Evolutionary conservation across 176 grass and related monocot species (phyloP), one percentile per base, ranked within the genome.

Genomic region (Ensete ventricosum): DNA sequence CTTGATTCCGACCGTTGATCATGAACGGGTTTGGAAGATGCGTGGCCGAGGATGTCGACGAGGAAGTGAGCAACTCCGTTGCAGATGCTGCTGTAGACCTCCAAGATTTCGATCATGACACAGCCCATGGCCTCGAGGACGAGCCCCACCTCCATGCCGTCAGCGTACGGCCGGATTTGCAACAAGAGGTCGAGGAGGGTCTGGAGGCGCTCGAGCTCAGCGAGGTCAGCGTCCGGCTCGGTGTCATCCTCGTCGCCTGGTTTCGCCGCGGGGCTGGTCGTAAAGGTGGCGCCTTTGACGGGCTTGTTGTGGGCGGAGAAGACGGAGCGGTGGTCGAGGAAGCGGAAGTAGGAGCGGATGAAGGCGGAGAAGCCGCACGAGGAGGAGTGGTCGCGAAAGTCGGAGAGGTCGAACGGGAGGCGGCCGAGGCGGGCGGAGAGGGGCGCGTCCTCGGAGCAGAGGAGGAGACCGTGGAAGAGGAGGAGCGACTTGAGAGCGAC

Each of bases 401-500:
- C 95, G 20, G 88, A 89, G 80, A 94, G 89, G 74, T 99, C 95
- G 73, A 99, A 99, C 0, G 90, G 90, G 51, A 99, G 84, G 64
- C 90, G 88, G 12, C 88, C 90, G 4, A 92, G 81, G 71, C 74
- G 76, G 64, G 34, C 54, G 1, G 75, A 23, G 20, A 57, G 72
- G 0, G 86, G 84, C 50, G 76, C 74, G 22, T 71, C 73, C 81
- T 92, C 83, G 14, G 85, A 88, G 11, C 90, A 82, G 34, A 94
- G 87, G 55, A 94, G 82, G 62, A 99, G 82, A 29, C 95, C 90
- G 60, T 94, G 95, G 69, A 86, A 87, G 58, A 99, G 88, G 86
- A 99, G 87, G n/a, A 99, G 84, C 25, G 84, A 80, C 83, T 99
- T 99, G 75, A 99, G 84, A 52, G 90, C 95, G 11, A 99, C 95